Conservation (phyloP, 108 stramenopile genomes). For the Nitzschia palea region DNA sequence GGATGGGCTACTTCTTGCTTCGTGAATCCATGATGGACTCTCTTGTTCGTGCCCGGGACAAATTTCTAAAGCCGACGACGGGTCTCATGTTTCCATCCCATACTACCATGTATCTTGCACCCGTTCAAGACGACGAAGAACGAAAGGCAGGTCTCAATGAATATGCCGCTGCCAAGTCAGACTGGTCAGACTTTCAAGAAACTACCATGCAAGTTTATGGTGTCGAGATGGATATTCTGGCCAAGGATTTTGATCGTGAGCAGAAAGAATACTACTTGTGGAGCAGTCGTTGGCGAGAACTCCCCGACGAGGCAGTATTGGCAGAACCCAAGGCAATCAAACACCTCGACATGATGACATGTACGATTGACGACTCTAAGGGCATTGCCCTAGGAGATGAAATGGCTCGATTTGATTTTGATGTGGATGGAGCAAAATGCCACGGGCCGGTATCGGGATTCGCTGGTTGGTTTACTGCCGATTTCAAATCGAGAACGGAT, state of each 20-base stretch:
- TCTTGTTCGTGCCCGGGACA: slow-evolving; percentile 90
- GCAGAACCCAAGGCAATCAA: slow-evolving; percentile 82
- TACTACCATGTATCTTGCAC: slow-evolving; percentile 93
- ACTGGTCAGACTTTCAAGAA: slow-evolving; percentile 89
- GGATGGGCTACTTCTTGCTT: slow-evolving; percentile 99
- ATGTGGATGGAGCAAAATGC: slow-evolving; percentile 51
- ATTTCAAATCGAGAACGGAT: slow-evolving; percentile 88
- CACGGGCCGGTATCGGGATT: slow-evolving; percentile 86
- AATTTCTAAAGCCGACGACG: slow-evolving; percentile 82
- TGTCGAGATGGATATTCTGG: slow-evolving; percentile 87
- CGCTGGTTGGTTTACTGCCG: slow-evolving; percentile 97
- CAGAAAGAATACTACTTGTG: slow-evolving; percentile 94
- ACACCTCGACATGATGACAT: slow-evolving; percentile 89
- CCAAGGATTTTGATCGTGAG: slow-evolving; percentile 89
- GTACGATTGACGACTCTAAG: slow-evolving; percentile 89
- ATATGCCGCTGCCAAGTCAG: slow-evolving; percentile 83
- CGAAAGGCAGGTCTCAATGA: slow-evolving; percentile 73
- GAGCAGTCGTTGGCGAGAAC: slow-evolving; percentile 91
- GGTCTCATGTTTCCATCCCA: slow-evolving; percentile 97
- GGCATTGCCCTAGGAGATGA: slow-evolving; percentile 65
- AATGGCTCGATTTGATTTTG: slow-evolving; percentile 70
- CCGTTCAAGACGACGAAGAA: slow-evolving; percentile 92
- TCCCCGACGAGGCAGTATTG: slow-evolving; percentile 76
- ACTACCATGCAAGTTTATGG: slow-evolving; percentile 87
- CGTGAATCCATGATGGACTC: slow-evolving; percentile 97